Evolutionary conservation across 768 basidiomycete species (phyloP), one percentile per base, ranked within the genome.

Genomic region (Rubroboletus satanas): DNA sequence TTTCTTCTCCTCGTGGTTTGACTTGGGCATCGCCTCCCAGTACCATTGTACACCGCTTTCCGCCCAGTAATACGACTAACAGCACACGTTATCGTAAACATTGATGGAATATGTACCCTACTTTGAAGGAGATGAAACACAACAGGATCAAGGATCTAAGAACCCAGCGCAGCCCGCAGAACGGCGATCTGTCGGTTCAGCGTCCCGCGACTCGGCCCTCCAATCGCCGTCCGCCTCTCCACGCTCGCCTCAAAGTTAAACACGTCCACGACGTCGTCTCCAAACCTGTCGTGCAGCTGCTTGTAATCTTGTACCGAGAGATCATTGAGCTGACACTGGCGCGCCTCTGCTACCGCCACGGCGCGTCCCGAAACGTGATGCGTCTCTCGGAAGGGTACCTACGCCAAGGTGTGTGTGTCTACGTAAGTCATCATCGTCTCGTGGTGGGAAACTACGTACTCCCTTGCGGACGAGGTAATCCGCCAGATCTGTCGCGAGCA

Each of bases 391-490:
- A 99, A 98, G 8, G 97, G 97, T 41, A 94, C 90, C 95, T 97
- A 62, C 12, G 32, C 23, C 32, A 21, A 28, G 23, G 21, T 48
- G 33, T 26, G 29, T 11, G 28, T 3, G 12, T 32, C 14, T 38
- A 33, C 29, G 50, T 26, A 32, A 32, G n/a, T 38, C 12, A 37
- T 12, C 11, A 10, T 33, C 28, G 3, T n/a, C 10, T 9, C 8
- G 45, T 21, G 41, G 45, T 28, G n/a, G 9, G 9, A 42, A 37
- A 55, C 46, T 5, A 80, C 90, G 61, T 72, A 97, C 96, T 60
- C 97, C 96, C 79, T 97, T 98, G 63, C 95, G 89, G 58, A 99
- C 97, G 38, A 99, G 88, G 72, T 99, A 98, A 70, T 99, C 96
- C 9, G 97, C 97, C 28, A 99, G 75, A 66, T 99, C 97, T n/a